Evolutionary conservation across 768 basidiomycete genomes (phyloP).

Genomic region (Suillus plorans): DNA sequence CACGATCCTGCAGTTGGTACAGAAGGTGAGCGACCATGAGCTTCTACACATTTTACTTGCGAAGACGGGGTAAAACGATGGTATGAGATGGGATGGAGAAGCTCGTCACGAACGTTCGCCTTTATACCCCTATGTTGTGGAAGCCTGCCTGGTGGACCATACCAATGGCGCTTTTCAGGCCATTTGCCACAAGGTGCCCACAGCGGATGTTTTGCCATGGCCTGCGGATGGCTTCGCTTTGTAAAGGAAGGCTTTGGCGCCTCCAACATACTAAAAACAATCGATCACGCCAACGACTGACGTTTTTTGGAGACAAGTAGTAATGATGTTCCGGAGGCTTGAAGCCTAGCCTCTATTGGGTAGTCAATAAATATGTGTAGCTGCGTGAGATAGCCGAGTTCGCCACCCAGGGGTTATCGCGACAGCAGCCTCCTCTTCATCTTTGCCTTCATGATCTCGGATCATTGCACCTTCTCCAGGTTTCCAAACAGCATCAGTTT

Average conservation of each 20-base stretch:
- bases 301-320: not conserved
- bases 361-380: conserved; percentile 65
- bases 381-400: conserved; percentile 27
- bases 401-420: conserved; percentile 10
- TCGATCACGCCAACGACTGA: not conserved
- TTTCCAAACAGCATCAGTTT: conserved; percentile 55
- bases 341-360: not conserved
- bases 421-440: conserved; percentile 6
- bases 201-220: not conserved
- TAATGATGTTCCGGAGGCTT: not conserved
- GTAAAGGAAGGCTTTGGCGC: not conserved
- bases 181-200: not conserved
- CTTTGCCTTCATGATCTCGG: conserved; percentile 24
- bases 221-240: not conserved
- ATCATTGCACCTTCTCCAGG: conserved; percentile 40
- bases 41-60: conserved; percentile 58
- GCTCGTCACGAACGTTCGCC: too few species aligned
- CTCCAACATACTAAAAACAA: not conserved
- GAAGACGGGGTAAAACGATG: not conserved
- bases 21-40: conserved; percentile 27
- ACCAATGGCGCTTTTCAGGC: not conserved
- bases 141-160: not conserved
- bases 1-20: not conserved
- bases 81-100: too few species aligned
- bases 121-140: not conserved